Evolutionary conservation across 2,329 filamentous ascomycete genomes (phyloP), one percentile per base, ranked within the genome.

Genomic region (Fusarium mundagurra): DNA sequence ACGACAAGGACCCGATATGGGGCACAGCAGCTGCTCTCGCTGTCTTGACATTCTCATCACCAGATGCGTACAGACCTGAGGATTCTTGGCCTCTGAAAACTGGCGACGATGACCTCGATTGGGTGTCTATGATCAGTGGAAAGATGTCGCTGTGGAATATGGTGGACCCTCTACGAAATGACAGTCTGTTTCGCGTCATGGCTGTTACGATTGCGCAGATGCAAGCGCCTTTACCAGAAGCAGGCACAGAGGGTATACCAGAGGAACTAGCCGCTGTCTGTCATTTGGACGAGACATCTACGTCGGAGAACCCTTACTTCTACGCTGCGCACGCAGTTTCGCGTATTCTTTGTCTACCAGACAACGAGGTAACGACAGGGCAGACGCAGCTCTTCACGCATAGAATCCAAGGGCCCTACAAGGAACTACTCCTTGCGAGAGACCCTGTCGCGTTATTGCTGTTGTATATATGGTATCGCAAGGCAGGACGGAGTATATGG

Each of bases 1-100:
- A 76, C 58, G 83, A 85, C 24, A 85, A 81, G 47, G 86, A 88
- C 68, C 75, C 85, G 18, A 82, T 87, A 8, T 88, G 86, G 86
- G 84, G 80, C 6, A 85, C 84, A 11, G 85, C 85, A 0, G 84
- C 85, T 29, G 82, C 83, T 13, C 71, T 87, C 1, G 82, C 80
- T 3, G 75, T 86, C 5, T 51, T 86, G 3, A 72, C 81, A 1
- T 86, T 86, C 67, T 80, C 84, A 1, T 83, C 81, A 4, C 79
- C 83, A 0, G 83, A 87, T 50, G 81, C 82, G 5, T 59, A 57
- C 53, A 69, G 60, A 0, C 72, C 80, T 0, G 78, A 81, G 50
- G 68, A 81, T 18, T 76, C 82, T 1, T 84, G 82, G 83, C 83
- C 83, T 3, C 39, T 84, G 0, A 80, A 72, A 3, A 18, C 76